These are phyloP conservation scores for Ustilago crameri DNA, from an alignment of 1,284 basidiomycete genomes.

Conservation along the genomic window DNA sequence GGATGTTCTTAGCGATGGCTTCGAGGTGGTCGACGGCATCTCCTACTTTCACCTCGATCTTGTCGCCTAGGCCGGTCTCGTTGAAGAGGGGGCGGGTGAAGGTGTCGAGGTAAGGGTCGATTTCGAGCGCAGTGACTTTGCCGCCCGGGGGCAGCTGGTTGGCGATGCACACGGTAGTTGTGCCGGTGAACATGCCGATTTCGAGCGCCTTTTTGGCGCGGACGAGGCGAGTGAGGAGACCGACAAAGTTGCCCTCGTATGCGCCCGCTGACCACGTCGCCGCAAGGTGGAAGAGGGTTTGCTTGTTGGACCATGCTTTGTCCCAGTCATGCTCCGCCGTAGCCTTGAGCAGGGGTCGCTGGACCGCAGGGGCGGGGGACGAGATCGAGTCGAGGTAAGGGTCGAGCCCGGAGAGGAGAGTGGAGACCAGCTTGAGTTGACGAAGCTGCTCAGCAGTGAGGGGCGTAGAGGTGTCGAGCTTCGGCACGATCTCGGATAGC, in stretches of 20 bases:
- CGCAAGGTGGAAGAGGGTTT: slow-evolving; percentile 41
- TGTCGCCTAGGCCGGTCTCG: slow-evolving; percentile 56
- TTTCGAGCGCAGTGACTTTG: slow-evolving; percentile 63
- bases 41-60: slow-evolving; percentile 62
- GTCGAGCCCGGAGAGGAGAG: slow-evolving; percentile 42
- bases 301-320: slow-evolving; percentile 25
- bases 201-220: slow-evolving; percentile 51
- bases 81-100: slow-evolving; percentile 62
- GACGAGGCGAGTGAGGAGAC: slow-evolving; percentile 44
- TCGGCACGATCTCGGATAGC: slow-evolving; percentile 32
- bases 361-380: slow-evolving; percentile 27
- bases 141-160: slow-evolving; percentile 41
- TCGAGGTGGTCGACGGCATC: slow-evolving; percentile 59
- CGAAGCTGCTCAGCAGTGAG: slow-evolving; percentile 17
- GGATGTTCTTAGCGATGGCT: slow-evolving; percentile 26
- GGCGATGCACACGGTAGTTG: slow-evolving; percentile 57
- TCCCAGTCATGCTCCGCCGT: slow-evolving; percentile 54
- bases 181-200: slow-evolving; percentile 62
- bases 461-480: slow-evolving; percentile 12
- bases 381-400: slow-evolving; percentile 51
- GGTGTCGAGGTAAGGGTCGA: slow-evolving; percentile 63
- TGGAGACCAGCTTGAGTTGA: slow-evolving; percentile 36
- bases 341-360: slow-evolving; percentile 41
- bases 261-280: slow-evolving; percentile 51
- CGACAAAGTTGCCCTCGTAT: slow-evolving; percentile 56